Evolutionary conservation across 2,329 filamentous ascomycete species (phyloP).

Genomic region (Arachnomyces sp.): DNA sequence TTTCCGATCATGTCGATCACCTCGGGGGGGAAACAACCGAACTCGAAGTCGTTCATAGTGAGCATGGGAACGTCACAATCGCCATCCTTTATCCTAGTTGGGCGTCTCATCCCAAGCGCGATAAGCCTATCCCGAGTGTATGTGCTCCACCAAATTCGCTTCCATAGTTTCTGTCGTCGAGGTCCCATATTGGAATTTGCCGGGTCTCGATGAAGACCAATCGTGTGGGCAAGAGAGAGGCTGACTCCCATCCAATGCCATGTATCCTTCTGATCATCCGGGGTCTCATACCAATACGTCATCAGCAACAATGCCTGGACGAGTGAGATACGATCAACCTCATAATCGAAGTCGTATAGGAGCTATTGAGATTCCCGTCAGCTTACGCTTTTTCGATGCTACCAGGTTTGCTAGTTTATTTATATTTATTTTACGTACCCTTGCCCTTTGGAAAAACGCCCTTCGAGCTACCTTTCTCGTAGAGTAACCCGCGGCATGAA

Average conservation of each 20-base stretch:
- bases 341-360: constrained; percentile 92
- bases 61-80: constrained; percentile 94
- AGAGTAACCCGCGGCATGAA: constrained; percentile 69
- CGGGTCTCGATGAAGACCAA: constrained; percentile 83
- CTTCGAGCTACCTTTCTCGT: constrained; percentile 76
- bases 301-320: constrained; percentile 84
- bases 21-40: constrained; percentile 58
- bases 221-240: constrained; percentile 85
- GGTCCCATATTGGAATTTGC: constrained; percentile 66
- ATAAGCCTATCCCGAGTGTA: constrained; percentile 93
- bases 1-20: constrained; percentile 61
- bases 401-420: too few relatives aligned
- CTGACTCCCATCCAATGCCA: constrained; percentile 99
- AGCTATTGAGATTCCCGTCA: constrained; percentile 44
- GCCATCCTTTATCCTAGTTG: constrained; percentile 84
- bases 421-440: constrained; percentile 47
- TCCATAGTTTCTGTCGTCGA: constrained; percentile 75
- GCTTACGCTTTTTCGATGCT: background rate
- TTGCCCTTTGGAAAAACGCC: constrained; percentile 79
- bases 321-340: constrained; percentile 77
- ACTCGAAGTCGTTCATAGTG: constrained; percentile 75
- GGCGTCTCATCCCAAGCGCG: constrained; percentile 85
- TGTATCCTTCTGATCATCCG: constrained; percentile 93
- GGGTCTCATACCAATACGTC: constrained; percentile 97
- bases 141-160: constrained; percentile 95